A percentile compares a stretch with the other conserved stretches of the same genome.
Conservation (phyloP, 257 asterid genomes). For the Dorcoceras hygrometricum region DNA sequence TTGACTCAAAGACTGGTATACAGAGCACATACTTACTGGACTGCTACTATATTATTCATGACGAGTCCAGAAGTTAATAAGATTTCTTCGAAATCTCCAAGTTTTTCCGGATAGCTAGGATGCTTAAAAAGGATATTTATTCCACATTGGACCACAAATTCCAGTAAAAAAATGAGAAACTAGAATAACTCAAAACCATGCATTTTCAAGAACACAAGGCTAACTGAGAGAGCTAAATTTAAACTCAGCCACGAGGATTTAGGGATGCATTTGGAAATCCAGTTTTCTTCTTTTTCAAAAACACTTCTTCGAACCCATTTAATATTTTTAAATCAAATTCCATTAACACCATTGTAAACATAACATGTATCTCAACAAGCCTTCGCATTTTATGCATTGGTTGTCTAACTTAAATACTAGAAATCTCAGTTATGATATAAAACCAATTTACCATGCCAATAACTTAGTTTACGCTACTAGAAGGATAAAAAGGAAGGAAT, state of each 20-base stretch:
- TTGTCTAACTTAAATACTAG: not conserved
- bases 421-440: not conserved
- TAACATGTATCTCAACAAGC: too few species aligned
- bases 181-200: not conserved
- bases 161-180: not conserved
- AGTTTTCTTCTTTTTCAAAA: not conserved
- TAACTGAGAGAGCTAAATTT: not conserved
- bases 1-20: not conserved
- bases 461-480: not conserved
- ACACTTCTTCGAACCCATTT: too few species aligned
- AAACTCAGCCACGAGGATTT: too few species aligned
- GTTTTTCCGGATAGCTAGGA: not conserved
- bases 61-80: not conserved
- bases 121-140: not conserved
- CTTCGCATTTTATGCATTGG: not conserved
- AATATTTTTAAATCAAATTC: too few species aligned
- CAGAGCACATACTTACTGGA: not conserved
- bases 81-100: not conserved
- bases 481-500: not conserved
- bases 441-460: not conserved
- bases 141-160: not conserved
- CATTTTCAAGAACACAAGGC: not conserved
- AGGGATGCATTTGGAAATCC: not conserved
- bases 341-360: too few species aligned
- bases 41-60: too few species aligned